Conservation (phyloP, 2,329 filamentous ascomycete genomes). For the Periconia sp. region DNA sequence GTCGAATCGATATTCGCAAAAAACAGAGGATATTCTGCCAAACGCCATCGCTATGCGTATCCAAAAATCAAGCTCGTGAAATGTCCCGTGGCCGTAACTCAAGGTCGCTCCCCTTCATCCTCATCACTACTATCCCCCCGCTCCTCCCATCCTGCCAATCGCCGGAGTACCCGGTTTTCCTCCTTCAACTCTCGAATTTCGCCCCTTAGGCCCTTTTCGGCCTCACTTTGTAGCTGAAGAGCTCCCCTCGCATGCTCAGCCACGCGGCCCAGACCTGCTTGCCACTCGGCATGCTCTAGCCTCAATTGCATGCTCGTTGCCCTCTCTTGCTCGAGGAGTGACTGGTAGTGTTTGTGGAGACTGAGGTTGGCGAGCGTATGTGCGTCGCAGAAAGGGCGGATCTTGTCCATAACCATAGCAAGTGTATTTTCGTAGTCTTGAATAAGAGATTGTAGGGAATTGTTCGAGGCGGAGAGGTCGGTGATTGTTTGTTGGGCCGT, state of each 20-base stretch:
- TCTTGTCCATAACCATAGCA: slow-evolving; percentile 45
- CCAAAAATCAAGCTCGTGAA: slow-evolving; percentile 6
- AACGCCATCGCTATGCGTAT: slow-evolving; percentile 21
- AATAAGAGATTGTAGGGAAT: slow-evolving; percentile 35
- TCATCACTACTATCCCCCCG: slow-evolving; percentile 50
- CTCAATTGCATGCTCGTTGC: slow-evolving; percentile 53
- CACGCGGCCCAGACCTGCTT: slow-evolving; percentile 52
- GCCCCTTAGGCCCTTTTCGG: slow-evolving; percentile 42
- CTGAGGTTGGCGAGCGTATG: slow-evolving; percentile 52
- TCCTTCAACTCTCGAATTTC: slow-evolving; percentile 52
- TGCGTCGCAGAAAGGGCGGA: slow-evolving; percentile 43
- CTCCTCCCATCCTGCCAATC: slow-evolving; percentile 54
- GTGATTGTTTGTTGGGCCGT: slow-evolving; percentile 33
- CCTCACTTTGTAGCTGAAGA: slow-evolving; percentile 46
- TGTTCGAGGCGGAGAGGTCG: slow-evolving; percentile 31
- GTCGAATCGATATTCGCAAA: too few relatives aligned
- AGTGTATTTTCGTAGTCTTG: slow-evolving; percentile 52
- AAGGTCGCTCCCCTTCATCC: slow-evolving; percentile 27
- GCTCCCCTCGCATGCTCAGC: slow-evolving; percentile 51
- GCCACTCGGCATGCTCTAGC: slow-evolving; percentile 57
- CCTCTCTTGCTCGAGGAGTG: slow-evolving; percentile 51
- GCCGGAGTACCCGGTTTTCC: slow-evolving; percentile 55
- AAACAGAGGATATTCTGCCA: slow-evolving; percentile 10
- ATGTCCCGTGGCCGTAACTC: too few relatives aligned
- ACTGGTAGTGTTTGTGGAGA: slow-evolving; percentile 56